Conservation (phyloP, 2,329 filamentous ascomycete genomes). For the Arthrobotrys sinensis region DNA sequence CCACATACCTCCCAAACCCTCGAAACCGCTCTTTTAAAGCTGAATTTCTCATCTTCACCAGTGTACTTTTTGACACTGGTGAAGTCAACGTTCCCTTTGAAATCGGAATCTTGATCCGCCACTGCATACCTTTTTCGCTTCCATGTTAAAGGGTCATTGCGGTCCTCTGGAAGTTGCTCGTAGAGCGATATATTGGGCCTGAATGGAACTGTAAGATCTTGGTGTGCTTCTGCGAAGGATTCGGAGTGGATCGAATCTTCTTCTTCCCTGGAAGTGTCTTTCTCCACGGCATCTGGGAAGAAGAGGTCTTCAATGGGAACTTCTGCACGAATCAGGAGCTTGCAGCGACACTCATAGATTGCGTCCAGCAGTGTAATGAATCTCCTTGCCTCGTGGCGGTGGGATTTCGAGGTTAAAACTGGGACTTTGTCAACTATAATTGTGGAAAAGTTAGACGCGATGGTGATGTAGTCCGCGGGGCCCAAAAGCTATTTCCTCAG, state of each 20-base stretch:
- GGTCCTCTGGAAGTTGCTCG: slow-evolving; percentile 58
- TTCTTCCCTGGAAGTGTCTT: slow-evolving; percentile 63
- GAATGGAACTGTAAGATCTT: slow-evolving; percentile 83
- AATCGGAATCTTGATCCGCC: slow-evolving; percentile 55
- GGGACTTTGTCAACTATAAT: slow-evolving; percentile 81
- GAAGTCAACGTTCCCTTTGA: slow-evolving; percentile 73
- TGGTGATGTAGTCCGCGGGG: slow-evolving; percentile 85
- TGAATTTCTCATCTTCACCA: slow-evolving; percentile 85
- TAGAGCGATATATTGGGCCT: slow-evolving; percentile 83
- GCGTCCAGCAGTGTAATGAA: slow-evolving; percentile 87
- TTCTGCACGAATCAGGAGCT: slow-evolving; percentile 78
- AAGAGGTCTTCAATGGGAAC: slow-evolving; percentile 81
- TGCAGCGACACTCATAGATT: slow-evolving; percentile 85
- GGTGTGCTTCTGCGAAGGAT: slow-evolving; percentile 81
- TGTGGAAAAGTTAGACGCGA: slow-evolving; percentile 85
- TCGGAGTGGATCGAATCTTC: slow-evolving; percentile 76
- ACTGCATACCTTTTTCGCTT: slow-evolving; percentile 45
- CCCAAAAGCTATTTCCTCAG: slow-evolving; percentile 72
- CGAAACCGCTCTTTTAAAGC: slow-evolving; percentile 82
- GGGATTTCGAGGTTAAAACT: slow-evolving; percentile 74
- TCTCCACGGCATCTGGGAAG: slow-evolving; percentile 76
- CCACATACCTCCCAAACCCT: slow-evolving; percentile 88
- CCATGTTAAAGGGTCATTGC: slow-evolving; percentile 42
- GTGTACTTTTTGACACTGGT: slow-evolving; percentile 78
- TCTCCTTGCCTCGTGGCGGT: slow-evolving; percentile 85